A percentile compares a stretch with the other conserved stretches of the same genome.
Conservation (phyloP, 305 asterid species). For the Caryopteris hybrid region DNA sequence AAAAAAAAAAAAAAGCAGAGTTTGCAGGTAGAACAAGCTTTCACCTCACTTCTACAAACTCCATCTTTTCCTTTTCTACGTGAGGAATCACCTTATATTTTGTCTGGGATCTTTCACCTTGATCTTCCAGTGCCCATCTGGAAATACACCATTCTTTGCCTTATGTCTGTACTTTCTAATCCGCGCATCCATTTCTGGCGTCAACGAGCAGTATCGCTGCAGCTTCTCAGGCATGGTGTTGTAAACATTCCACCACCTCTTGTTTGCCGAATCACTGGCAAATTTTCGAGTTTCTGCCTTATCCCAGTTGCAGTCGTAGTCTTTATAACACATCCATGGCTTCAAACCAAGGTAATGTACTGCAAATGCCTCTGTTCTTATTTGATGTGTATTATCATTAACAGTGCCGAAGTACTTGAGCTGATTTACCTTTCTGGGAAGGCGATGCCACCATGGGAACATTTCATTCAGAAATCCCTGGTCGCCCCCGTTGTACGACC, state of each 20-base stretch:
- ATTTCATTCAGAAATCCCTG: constrained; percentile 70
- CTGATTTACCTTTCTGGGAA: constrained; percentile 38
- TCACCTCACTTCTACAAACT: no score
- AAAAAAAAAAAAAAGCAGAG: no score
- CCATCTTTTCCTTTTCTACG: no score
- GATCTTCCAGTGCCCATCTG: constrained; percentile 70
- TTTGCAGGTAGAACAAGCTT: no score
- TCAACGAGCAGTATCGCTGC: constrained; percentile 39
- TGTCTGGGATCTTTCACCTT: constrained; percentile 48
- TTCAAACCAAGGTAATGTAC: constrained; percentile 76
- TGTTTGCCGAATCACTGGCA: constrained; percentile 65
- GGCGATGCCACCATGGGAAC: constrained; percentile 79
- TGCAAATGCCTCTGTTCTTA: constrained; percentile 16
- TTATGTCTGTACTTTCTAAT: constrained; percentile 29
- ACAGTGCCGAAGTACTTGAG: constrained; percentile 33
- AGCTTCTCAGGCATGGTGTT: constrained; percentile 45
- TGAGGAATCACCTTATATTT: not conserved
- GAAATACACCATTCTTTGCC: constrained; percentile 35
- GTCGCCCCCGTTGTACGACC: constrained; percentile 74
- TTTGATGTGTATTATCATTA: constrained; percentile 1
- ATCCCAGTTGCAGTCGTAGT: constrained; percentile 90
- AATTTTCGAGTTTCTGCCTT: constrained; percentile 15
- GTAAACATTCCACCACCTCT: constrained; percentile 68
- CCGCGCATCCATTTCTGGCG: constrained; percentile 35
- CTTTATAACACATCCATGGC: constrained; percentile 84